Evolutionary conservation across 495 filamentous ascomycete species (phyloP).

Genomic region (Parmelia sp.): DNA sequence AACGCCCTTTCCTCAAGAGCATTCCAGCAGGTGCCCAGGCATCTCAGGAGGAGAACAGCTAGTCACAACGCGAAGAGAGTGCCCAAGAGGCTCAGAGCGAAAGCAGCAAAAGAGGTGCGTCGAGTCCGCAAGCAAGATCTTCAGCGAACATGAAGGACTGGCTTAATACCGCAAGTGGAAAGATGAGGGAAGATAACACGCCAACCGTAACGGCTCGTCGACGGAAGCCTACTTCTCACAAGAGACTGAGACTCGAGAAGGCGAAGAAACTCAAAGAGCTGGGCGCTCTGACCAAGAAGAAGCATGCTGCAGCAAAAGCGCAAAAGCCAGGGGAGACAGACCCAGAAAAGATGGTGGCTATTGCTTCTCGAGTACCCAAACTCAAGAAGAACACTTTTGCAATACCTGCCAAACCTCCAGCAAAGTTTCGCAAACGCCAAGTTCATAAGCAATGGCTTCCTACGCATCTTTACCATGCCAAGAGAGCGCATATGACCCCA

Average conservation of each 20-base stretch:
- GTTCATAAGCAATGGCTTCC: conserved; percentile 88
- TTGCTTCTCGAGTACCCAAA: conserved; percentile 52
- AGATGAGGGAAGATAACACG: conserved; percentile 87
- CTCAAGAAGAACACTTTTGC: conserved; percentile 66
- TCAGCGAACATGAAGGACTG: conserved; percentile 7
- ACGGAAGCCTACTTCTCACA: conserved; percentile 61
- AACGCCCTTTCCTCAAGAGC: conserved; percentile 61
- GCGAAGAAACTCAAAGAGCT: conserved; percentile 65
- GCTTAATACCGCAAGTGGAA: conserved; percentile 15
- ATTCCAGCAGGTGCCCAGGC: conserved; percentile 82
- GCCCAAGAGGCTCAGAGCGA: conserved; percentile 65
- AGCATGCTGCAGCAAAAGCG: conserved; percentile 27
- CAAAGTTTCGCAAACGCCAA: conserved; percentile 81
- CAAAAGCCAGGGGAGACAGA: conserved; percentile 32
- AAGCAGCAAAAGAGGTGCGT: conserved; percentile 65
- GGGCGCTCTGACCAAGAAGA: conserved; percentile 50
- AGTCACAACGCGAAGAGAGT: conserved; percentile 92
- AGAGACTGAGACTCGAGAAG: conserved; percentile 75
- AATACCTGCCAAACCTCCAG: conserved; percentile 54
- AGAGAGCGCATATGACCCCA: conserved; percentile 79
- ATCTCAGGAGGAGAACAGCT: conserved; percentile 77
- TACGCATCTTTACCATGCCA: conserved; percentile 90
- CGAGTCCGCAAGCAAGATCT: neutral
- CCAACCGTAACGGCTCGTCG: conserved; percentile 69
- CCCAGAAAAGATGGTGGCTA: conserved; percentile 28